A percentile compares a stretch with the other conserved stretches of the same genome.
Conservation (phyloP, 2,329 filamentous ascomycete genomes). For the Fusarium zealandicum region DNA sequence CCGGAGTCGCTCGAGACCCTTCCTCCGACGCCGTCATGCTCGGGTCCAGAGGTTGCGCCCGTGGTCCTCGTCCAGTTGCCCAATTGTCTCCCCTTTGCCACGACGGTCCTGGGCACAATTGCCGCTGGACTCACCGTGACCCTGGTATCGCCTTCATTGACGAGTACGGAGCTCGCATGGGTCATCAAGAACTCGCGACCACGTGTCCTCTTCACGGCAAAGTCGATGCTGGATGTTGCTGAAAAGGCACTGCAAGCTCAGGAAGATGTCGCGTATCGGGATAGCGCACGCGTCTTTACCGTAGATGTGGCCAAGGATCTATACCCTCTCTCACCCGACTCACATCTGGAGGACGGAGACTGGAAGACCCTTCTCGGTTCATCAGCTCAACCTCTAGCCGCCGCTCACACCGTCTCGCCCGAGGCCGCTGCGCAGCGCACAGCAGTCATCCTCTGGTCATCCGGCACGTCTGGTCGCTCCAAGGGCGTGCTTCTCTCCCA, state of each 20-base stretch:
- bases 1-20: conserved; percentile 45
- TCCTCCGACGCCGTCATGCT: conserved; percentile 50
- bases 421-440: conserved; percentile 61
- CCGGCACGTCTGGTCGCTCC: conserved; percentile 74
- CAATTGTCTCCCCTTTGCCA: conserved; percentile 51
- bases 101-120: conserved; percentile 47
- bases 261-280: conserved; percentile 44
- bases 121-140: conserved; percentile 52
- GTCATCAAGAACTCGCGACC: conserved; percentile 52
- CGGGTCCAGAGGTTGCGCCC: conserved; percentile 49
- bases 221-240: conserved; percentile 44
- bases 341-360: conserved; percentile 46
- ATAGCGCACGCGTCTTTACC: conserved; percentile 66
- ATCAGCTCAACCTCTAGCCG: conserved; percentile 53
- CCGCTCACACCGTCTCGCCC: conserved; percentile 48
- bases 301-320: conserved; percentile 48
- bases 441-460: conserved; percentile 56
- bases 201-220: conserved; percentile 48
- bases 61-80: conserved; percentile 53
- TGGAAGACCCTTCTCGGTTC: conserved; percentile 70
- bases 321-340: conserved; percentile 43
- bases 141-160: conserved; percentile 50
- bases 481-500: conserved; percentile 80
- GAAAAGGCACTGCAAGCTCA: conserved; percentile 46
- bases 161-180: conserved; percentile 50